phyloP scores from a whole-genome alignment of 768 basidiomycete species.

The Lactarius hatsudake region DNA sequence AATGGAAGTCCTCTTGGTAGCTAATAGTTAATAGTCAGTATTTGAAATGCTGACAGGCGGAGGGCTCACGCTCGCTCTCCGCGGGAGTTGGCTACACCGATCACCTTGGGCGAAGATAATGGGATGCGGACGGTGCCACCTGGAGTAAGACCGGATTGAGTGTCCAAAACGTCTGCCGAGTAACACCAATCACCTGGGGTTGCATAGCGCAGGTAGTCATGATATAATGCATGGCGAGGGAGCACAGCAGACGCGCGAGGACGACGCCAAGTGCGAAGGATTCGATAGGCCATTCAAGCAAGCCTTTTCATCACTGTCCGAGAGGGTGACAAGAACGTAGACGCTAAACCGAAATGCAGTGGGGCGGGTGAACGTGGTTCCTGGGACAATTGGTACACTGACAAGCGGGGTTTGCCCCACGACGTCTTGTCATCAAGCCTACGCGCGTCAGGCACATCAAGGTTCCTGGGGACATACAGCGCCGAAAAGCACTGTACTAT shows the following conservation, averaged over 20 bases:
- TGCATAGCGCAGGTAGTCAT: slow-evolving; percentile 63
- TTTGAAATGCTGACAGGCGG: slow-evolving; percentile 4
- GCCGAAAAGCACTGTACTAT: neutral
- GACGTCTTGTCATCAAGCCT: neutral
- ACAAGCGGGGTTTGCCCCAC: neutral
- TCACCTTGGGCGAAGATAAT: slow-evolving; percentile 70
- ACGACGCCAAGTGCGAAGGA: slow-evolving; percentile 6
- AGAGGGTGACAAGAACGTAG: neutral
- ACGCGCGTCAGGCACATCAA: neutral
- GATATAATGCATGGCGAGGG: slow-evolving; percentile 42
- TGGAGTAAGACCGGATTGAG: slow-evolving; percentile 31
- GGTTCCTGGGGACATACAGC: neutral
- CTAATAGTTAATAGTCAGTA: slow-evolving; percentile 40
- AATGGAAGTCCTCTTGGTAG: slow-evolving; percentile 87
- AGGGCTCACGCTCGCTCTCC: slow-evolving; percentile 64
- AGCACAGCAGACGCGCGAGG: neutral
- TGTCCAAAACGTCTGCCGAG: slow-evolving; percentile 1
- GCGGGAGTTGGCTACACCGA: slow-evolving; percentile 71
- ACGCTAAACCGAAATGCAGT: neutral
- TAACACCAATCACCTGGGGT: slow-evolving; percentile 39
- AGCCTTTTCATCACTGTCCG: slow-evolving; percentile 5
- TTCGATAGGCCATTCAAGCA: slow-evolving; percentile 19
- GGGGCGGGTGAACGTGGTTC: neutral
- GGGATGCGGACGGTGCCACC: slow-evolving; percentile 68
- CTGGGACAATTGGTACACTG: neutral